Evolutionary conservation across 2,329 filamentous ascomycete species (phyloP).

Genomic region (Botrytis galanthina): DNA sequence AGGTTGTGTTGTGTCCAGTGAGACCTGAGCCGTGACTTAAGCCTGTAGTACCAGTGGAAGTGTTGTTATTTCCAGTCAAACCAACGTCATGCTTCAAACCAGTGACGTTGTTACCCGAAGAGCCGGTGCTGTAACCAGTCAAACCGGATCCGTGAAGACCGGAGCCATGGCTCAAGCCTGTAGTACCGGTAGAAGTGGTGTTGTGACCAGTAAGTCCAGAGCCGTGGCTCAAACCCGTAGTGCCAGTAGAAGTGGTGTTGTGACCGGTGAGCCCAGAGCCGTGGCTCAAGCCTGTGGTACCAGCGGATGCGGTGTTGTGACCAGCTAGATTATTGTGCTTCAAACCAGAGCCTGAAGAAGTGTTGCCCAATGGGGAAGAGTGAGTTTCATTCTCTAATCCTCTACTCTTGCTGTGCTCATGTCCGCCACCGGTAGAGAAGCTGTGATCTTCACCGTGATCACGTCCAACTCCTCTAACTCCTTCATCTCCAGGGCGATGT

Average conservation of each 20-base stretch:
- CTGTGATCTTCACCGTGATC: background rate
- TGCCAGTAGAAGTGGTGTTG: background rate
- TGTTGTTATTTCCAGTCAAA: background rate
- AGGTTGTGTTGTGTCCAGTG: background rate
- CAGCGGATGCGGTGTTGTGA: background rate
- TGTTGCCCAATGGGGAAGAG: conserved; percentile 10
- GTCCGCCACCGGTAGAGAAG: background rate
- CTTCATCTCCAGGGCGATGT: background rate
- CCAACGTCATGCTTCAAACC: background rate
- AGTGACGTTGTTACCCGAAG: background rate
- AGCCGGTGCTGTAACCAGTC: background rate
- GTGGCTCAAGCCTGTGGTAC: background rate
- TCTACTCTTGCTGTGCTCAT: conserved; percentile 12
- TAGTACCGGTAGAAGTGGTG: background rate
- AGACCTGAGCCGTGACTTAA: background rate
- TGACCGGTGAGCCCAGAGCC: background rate
- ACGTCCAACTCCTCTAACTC: conserved; percentile 1
- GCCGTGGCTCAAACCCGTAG: background rate
- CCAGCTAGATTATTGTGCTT: background rate
- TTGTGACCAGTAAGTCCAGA: background rate
- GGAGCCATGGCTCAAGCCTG: background rate
- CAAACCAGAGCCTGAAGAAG: conserved; percentile 1
- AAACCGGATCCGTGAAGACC: background rate
- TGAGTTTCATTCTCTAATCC: background rate
- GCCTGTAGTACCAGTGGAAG: background rate